Evolutionary conservation across 495 filamentous ascomycete genomes (phyloP), one percentile per base, ranked within the genome.

Genomic region (Cetradonia linearis): DNA sequence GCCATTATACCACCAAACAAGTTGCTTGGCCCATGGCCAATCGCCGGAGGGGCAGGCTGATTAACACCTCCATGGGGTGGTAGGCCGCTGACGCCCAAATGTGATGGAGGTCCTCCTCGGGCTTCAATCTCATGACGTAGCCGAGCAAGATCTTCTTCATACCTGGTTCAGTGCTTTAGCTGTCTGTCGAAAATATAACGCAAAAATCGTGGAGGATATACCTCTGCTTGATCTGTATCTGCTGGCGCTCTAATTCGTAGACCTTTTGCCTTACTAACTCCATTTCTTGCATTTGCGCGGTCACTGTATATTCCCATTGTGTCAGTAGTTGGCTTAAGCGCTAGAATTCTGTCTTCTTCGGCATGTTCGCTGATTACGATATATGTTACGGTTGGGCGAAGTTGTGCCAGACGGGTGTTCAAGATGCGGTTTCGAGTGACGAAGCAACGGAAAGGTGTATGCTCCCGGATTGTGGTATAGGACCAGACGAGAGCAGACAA

Each of bases 1-100:
- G 93, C 81, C 88, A 98, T 96, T 65, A 98, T 96, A 28, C 88
- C 89, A 63, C 90, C 87, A 69, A 98, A 97, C 42, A 96, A 78
- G 70, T 94, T 91, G 71, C 84, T 90, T 30, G 87, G 86, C 42
- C 93, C 91, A 70, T 93, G 87, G n/a, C 91, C 90, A 70, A 98
- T 86, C 31, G 86, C 79, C 48, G 89, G 89, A 36, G 89, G 89
- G 33, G 87, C 88, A 50, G 86, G 86, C 70, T 92, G 90, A 4
- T 87, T 79, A 52, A 86, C 84, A n/a, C 83, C 87, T 44, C 80
- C 81, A 69, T 92, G 87, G 66, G 85, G 86, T 56, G 86, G 78
- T 18, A 78, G 74, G 74, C 62, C 84, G 78, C 63, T 66, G 7
- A 68, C 62, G 61, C 72, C 77, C 58, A 83, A 82, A 72, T 84